phyloP scores from a whole-genome alignment of 495 filamentous ascomycete genomes.

The Aspergillus steynii region DNA sequence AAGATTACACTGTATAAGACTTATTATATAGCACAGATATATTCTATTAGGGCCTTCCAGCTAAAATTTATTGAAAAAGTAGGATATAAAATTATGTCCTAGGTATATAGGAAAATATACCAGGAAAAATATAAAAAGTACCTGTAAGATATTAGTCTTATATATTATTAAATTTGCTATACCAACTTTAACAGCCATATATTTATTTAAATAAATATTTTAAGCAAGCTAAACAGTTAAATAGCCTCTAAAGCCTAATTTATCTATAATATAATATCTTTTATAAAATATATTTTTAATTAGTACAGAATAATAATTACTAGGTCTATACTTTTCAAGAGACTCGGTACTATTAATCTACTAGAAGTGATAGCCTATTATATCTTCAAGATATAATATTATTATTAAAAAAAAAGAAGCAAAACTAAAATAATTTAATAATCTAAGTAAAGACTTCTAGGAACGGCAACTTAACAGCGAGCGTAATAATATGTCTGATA shows the following conservation, averaged over 20 bases:
- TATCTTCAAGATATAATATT: no score
- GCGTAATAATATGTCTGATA: no score
- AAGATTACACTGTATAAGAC: constrained; percentile 28
- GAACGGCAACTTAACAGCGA: no score
- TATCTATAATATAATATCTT: constrained; percentile 51
- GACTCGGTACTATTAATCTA: constrained; percentile 31
- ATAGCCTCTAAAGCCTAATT: constrained; percentile 53
- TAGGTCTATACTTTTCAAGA: constrained; percentile 34
- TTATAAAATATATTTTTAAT: constrained; percentile 38
- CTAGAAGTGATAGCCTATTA: no score
- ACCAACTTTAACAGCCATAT: constrained; percentile 36
- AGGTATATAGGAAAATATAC: constrained; percentile 14
- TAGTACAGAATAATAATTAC: constrained; percentile 49
- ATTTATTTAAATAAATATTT: constrained; percentile 33
- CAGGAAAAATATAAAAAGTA: no score
- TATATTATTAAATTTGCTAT: constrained; percentile 20
- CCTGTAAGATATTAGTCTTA: constrained; percentile 27
- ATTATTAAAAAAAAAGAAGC: no score
- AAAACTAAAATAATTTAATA: no score
- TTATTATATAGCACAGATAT: constrained; percentile 30
- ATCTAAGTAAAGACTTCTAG: no score
- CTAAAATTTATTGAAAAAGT: constrained; percentile 29
- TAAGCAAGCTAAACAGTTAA: constrained; percentile 57
- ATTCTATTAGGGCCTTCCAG: constrained; percentile 32
- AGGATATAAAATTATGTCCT: constrained; percentile 16